These are phyloP conservation scores for Lojkania enalia DNA, from an alignment of 2,329 filamentous ascomycete species.

Conservation along the genomic window DNA sequence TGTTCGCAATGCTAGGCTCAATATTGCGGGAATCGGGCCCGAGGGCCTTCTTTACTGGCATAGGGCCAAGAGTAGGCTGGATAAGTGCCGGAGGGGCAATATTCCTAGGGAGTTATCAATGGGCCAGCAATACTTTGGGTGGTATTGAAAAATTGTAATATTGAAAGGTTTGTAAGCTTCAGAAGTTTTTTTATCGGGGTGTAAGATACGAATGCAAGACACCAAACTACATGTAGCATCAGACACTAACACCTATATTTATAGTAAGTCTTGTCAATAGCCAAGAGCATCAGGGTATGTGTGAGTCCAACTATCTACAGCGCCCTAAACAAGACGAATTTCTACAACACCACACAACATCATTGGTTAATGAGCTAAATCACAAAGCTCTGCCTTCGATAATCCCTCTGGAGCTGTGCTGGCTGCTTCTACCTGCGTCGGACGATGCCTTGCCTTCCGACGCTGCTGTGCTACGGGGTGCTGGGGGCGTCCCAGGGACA, in stretches of 20 bases:
- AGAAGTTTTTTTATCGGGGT: no score
- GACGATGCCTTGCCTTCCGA: slow-evolving; percentile 40
- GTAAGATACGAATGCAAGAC: no score
- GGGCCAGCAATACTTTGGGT: slow-evolving; percentile 74
- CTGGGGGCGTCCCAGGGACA: slow-evolving; percentile 4
- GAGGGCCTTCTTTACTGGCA: slow-evolving; percentile 72
- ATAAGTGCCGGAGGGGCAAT: slow-evolving; percentile 94
- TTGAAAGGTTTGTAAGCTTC: no score
- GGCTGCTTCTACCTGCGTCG: slow-evolving; percentile 31
- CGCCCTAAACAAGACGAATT: no score
- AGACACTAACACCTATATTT: no score
- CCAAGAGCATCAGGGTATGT: no score
- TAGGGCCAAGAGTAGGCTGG: slow-evolving; percentile 86
- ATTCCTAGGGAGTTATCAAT: slow-evolving; percentile 92
- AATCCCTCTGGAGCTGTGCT: slow-evolving; percentile 26
- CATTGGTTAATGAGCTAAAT: no score
- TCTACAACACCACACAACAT: no score
- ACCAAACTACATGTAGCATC: no score
- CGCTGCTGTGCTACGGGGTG: slow-evolving; percentile 25
- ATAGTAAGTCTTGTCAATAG: no score
- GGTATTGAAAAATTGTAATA: slow-evolving; percentile 36
- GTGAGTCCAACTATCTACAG: no score
- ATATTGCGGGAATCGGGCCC: slow-evolving; percentile 68
- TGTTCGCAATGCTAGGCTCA: slow-evolving; percentile 61
- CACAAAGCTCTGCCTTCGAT: slow-evolving; percentile 17